These are phyloP conservation scores for Gautieria morchelliformis DNA, from an alignment of 768 basidiomycete species.

Conservation along the genomic window DNA sequence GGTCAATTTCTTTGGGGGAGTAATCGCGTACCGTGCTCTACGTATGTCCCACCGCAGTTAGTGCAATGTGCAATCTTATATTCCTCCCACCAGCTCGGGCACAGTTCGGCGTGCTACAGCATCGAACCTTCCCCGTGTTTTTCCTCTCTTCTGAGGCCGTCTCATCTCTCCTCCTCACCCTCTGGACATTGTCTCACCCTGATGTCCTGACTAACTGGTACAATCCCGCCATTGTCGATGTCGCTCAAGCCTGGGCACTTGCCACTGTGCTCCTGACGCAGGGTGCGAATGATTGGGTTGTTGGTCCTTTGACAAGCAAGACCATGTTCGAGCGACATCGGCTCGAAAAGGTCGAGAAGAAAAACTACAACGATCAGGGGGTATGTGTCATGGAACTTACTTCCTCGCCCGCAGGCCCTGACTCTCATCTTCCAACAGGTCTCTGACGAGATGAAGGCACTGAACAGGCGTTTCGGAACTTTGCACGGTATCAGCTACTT, in stretches of 20 bases:
- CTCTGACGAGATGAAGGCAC: constrained; percentile 50
- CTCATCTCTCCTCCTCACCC: constrained; percentile 42
- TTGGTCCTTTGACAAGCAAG: constrained; percentile 66
- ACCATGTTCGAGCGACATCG: constrained; percentile 69
- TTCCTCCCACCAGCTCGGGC: constrained; percentile 40
- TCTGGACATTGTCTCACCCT: constrained; percentile 52
- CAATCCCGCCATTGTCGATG: constrained; percentile 44
- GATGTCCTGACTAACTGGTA: constrained; percentile 39
- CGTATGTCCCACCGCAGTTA: constrained; percentile 30
- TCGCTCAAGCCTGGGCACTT: constrained; percentile 55
- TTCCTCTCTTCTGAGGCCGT: constrained; percentile 52
- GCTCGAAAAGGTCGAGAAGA: constrained; percentile 67
- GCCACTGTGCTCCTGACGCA: constrained; percentile 38
- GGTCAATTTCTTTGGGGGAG: constrained; percentile 61
- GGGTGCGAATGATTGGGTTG: constrained; percentile 52
- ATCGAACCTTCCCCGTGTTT: constrained; percentile 66
- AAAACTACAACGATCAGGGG: constrained; percentile 50
- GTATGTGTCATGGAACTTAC: constrained; percentile 31
- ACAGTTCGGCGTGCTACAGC: constrained; percentile 66
- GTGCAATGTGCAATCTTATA: neutral
- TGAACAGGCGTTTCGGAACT: constrained; percentile 56
- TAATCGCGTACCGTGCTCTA: constrained; percentile 51
- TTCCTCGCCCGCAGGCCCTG: neutral
- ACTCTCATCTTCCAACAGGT: constrained; percentile 31
- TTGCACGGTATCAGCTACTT: constrained; percentile 64